A percentile compares a stretch with the other conserved stretches of the same genome.
These are phyloP conservation scores for Urtica urens DNA, from an alignment of 306 rosid genomes.

Conservation along the genomic window DNA sequence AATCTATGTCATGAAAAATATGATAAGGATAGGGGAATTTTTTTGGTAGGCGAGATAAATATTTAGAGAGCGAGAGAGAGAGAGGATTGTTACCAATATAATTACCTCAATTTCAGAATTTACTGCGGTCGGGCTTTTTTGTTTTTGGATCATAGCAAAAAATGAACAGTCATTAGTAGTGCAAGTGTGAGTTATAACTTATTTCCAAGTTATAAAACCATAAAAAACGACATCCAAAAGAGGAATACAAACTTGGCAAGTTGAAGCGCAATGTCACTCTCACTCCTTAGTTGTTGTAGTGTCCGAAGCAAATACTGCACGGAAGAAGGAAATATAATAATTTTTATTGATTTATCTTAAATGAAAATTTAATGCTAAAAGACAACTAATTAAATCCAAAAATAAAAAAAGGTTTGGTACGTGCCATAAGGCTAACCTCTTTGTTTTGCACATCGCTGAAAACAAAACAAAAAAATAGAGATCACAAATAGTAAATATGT, in stretches of 20 bases:
- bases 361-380: neutral
- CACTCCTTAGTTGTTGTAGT: slow-evolving; percentile 31
- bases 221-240: neutral
- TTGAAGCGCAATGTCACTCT: slow-evolving; percentile 39
- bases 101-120: slow-evolving; percentile 38
- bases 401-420: slow-evolving; percentile 9
- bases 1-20: neutral
- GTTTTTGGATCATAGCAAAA: neutral
- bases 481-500: neutral
- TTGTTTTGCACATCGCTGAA: slow-evolving; percentile 70
- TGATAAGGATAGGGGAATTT: no score
- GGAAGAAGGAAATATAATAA: neutral
- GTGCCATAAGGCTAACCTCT: slow-evolving; percentile 38
- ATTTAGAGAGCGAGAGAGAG: neutral
- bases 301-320: slow-evolving; percentile 37
- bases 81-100: neutral
- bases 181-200: neutral
- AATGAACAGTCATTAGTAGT: slow-evolving; percentile 2
- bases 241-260: slow-evolving; percentile 27
- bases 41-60: no score
- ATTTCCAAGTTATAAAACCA: neutral
- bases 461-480: slow-evolving; percentile 1
- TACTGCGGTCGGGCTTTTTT: slow-evolving; percentile 26
- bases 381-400: neutral
- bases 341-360: neutral